Conservation (phyloP, 1,284 basidiomycete genomes). For the Moesziomyces sp. region DNA sequence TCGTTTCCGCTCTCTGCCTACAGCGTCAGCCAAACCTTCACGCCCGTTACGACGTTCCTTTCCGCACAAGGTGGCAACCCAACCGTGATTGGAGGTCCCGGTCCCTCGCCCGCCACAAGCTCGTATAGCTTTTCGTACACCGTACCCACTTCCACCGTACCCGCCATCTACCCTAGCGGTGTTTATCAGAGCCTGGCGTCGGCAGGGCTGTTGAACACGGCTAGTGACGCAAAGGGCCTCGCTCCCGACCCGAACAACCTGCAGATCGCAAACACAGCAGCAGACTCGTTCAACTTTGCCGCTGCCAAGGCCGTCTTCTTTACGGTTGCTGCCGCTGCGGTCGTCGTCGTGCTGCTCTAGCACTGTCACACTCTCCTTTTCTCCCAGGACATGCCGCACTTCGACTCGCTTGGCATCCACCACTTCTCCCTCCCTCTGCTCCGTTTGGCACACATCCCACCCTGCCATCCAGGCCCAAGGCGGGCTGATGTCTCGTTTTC, state of each 20-base stretch:
- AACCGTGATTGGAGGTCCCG: slow-evolving; percentile 48
- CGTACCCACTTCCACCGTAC: slow-evolving; percentile 37
- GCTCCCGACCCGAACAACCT: slow-evolving; percentile 32
- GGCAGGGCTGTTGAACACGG: slow-evolving; percentile 20
- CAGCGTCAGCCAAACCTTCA: slow-evolving; percentile 38
- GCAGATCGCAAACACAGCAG: slow-evolving; percentile 25
- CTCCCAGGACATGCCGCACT: neutral
- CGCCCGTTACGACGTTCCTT: slow-evolving; percentile 50
- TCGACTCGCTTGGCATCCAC: neutral
- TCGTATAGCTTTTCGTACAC: slow-evolving; percentile 47
- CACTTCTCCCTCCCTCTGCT: neutral
- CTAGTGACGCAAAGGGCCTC: slow-evolving; percentile 16
- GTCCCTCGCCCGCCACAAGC: slow-evolving; percentile 42
- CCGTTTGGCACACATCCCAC: neutral
- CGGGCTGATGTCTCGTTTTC: too few relatives aligned
- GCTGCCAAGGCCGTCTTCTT: slow-evolving; percentile 33
- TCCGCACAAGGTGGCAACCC: slow-evolving; percentile 33
- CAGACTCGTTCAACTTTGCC: slow-evolving; percentile 10
- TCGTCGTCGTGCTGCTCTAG: slow-evolving; percentile 24
- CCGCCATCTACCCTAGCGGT: slow-evolving; percentile 22
- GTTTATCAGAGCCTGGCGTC: slow-evolving; percentile 28
- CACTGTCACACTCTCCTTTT: neutral
- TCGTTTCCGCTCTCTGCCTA: slow-evolving; percentile 44
- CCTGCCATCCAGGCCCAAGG: too few relatives aligned
- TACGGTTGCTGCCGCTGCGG: slow-evolving; percentile 18